A percentile compares a stretch with the other conserved stretches of the same genome.
These are phyloP conservation scores for Tephrocybe sp. DNA, from an alignment of 768 basidiomycete genomes.

Conservation along the genomic window DNA sequence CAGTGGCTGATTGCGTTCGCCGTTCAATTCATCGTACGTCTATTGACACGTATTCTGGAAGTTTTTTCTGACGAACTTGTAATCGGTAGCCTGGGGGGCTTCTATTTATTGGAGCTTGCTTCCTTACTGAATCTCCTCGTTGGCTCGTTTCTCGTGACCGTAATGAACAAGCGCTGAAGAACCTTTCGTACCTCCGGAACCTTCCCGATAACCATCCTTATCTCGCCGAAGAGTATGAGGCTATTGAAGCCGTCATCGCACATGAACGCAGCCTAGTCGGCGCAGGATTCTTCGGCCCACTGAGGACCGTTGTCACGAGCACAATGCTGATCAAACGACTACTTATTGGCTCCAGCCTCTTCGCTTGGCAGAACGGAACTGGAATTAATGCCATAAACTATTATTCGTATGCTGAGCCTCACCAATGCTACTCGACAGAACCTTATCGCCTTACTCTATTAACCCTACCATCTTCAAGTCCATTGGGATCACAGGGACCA, in stretches of 20 bases:
- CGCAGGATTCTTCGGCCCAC: conserved; percentile 32
- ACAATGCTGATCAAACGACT: conserved; percentile 31
- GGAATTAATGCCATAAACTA: conserved; percentile 48
- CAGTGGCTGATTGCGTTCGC: conserved; percentile 40
- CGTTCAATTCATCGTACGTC: conserved; percentile 35
- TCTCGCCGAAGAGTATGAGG: conserved; percentile 29
- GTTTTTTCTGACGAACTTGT: not conserved
- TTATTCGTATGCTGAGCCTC: conserved; percentile 31
- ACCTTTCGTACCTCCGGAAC: conserved; percentile 32
- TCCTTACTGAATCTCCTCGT: conserved; percentile 35
- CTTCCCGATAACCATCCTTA: conserved; percentile 29
- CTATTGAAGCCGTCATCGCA: conserved; percentile 31
- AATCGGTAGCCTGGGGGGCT: conserved; percentile 30
- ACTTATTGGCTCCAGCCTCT: conserved; percentile 35
- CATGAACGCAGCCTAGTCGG: conserved; percentile 34
- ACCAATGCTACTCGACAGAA: not conserved
- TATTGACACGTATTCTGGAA: not conserved
- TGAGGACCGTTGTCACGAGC: conserved; percentile 29
- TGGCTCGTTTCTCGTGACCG: conserved; percentile 39
- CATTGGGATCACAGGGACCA: conserved; percentile 41
- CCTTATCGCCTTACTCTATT: not conserved
- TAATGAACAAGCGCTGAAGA: conserved; percentile 26
- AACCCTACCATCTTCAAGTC: conserved; percentile 47
- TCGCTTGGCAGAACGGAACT: conserved; percentile 46
- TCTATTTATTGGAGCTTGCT: conserved; percentile 31